Evolutionary conservation across 148 eudicot genomes (phyloP).

Genomic region (Nyssa sinensis): DNA sequence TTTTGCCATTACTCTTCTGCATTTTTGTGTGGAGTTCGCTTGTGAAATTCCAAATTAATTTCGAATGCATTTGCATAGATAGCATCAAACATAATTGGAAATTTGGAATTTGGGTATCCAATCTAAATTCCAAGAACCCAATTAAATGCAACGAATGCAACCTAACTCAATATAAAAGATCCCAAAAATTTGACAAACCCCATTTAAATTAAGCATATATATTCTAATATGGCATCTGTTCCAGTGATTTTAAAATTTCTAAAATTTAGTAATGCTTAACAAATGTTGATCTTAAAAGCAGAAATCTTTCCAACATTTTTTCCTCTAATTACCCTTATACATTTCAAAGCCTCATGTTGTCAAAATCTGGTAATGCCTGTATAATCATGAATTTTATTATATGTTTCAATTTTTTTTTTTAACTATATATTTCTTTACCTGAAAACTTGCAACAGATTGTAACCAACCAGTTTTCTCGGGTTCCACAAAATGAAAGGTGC

Average conservation of each 20-base stretch:
- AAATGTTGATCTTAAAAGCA: neutral
- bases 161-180: too few relatives aligned
- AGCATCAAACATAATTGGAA: too few relatives aligned
- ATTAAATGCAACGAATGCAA: too few relatives aligned
- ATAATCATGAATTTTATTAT: conserved; percentile 11
- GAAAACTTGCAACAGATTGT: conserved; percentile 78
- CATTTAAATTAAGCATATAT: neutral
- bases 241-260: too few relatives aligned
- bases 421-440: conserved; percentile 49
- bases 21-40: neutral
- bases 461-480: conserved; percentile 84
- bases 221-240: neutral
- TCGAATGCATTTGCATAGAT: too few relatives aligned
- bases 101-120: too few relatives aligned
- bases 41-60: conserved; percentile 7
- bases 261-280: too few relatives aligned
- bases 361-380: neutral
- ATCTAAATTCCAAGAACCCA: too few relatives aligned
- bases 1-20: neutral
- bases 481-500: conserved; percentile 67
- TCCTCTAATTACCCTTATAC: neutral
- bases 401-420: conserved; percentile 14
- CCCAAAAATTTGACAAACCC: too few relatives aligned
- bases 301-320: neutral
- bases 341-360: neutral